Evolutionary conservation across 2,329 filamentous ascomycete genomes (phyloP), one percentile per base, ranked within the genome.

Genomic region (Ophiostoma perfectum): DNA sequence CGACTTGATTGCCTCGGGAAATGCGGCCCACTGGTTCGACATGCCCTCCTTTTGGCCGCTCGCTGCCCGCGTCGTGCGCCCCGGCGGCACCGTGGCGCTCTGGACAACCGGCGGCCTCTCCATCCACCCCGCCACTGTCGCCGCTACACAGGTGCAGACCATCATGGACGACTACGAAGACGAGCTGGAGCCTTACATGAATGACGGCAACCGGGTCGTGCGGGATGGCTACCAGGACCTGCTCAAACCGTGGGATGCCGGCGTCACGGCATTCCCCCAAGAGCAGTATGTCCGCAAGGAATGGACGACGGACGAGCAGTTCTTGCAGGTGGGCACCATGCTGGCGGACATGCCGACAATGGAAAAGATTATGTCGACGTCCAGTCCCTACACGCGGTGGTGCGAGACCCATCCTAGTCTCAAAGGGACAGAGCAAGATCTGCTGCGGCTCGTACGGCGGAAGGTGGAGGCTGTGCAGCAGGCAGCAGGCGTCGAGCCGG

Each of bases 1-100:
- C 8, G 83, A 85, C 72, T 74, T 86, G n/a, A 77, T 85, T 70
- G 81, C 79, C 0, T 80, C 80, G 8, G 81, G 81, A 0, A 83
- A 78, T 3, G 80, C 82, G 0, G 82, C 83, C 0, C 85, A 87
- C 74, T 87, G 85, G 85, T 86, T 87, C 75, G 79, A 87, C 71
- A 80, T 86, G 79, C 71, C 76, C 0, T 67, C 68, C 0, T 86
- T 87, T 75, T 87, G 82, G 80, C 64, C 70, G 2, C 75, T 76
- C 0, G 84, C 83, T 0, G 81, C 80, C 0, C 75, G 76, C 12
- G 75, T 82, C 0, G 75, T 87, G 6, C 81, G 79, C 70, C 82
- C 83, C 0, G 81, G 81, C n/a, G 85, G 84, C 36, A 85, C 79
- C 3, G 80, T 87, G 0, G 83, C 83, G 0, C 68, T 87, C 1